Evolutionary conservation across 768 basidiomycete species (phyloP).

Genomic region (Kwoniella pini): DNA sequence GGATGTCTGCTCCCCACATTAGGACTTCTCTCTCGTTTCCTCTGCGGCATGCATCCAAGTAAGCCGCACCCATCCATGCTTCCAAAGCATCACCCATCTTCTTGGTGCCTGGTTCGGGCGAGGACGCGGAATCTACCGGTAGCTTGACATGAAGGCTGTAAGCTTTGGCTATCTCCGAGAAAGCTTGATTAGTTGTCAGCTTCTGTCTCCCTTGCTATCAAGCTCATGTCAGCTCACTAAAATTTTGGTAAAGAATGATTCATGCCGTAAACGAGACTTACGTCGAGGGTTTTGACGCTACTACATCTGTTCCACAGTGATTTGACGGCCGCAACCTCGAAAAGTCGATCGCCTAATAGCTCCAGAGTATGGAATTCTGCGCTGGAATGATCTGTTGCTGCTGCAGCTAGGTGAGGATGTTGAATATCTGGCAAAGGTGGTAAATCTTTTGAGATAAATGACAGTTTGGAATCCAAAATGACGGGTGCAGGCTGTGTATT

Average conservation of each 20-base stretch:
- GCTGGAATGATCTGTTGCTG: not conserved
- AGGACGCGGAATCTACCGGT: too few species aligned
- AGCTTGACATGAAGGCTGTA: not conserved
- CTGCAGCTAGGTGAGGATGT: not conserved
- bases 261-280: not conserved
- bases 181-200: not conserved
- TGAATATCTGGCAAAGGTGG: constrained; percentile 7
- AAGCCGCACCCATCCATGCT: constrained; percentile 7
- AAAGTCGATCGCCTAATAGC: constrained; percentile 1
- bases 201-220: not conserved
- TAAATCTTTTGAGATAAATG: not conserved
- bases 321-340: constrained; percentile 1
- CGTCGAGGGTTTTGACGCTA: not conserved
- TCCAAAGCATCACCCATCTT: constrained; percentile 4
- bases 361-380: not conserved
- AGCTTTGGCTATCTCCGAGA: constrained; percentile 1
- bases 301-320: not conserved
- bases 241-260: too few species aligned
- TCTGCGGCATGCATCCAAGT: constrained; percentile 1
- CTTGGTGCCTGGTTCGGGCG: not conserved
- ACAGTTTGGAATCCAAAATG: not conserved
- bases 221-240: not conserved
- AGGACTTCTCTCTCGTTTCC: constrained; percentile 2
- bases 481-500: too few species aligned
- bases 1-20: not conserved